Evolutionary conservation across 2,329 filamentous ascomycete genomes (phyloP), one percentile per base, ranked within the genome.

Genomic region (Sclerotinia borealis): DNA sequence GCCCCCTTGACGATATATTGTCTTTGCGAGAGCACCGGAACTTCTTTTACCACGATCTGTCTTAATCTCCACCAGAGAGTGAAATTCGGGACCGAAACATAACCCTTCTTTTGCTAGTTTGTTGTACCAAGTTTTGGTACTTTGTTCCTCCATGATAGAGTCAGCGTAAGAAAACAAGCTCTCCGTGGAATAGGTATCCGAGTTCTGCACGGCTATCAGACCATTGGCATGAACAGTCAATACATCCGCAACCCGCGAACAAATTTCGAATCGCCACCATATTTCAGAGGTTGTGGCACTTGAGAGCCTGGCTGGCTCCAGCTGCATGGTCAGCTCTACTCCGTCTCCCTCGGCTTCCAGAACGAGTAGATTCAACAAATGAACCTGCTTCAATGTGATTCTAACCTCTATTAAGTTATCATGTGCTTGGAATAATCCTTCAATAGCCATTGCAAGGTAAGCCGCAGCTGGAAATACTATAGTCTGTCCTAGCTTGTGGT

Each of bases 401-500:
- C 15, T 27, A 37, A 27, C 29, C 22, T 48, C 36, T 31, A 17
- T 31, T 19, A 25, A 13, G n/a, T 36, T 15, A 19, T 45, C 59
- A 59, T 50, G 22, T 5, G 60, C n/a, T 56, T 69, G 66, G 19
- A 41, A 34, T 9, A 64, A 31, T 25, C 64, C 67, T 61, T 67
- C 64, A 27, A 61, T 66, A 49, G 59, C 67, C 49, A 68, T 66
- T 7, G 45, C 62, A 52, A 68, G 22, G 56, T 65, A 68, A 19
- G 48, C 67, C 6, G 66, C 59, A n/a, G 39, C 48, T 1, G 82
- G 82, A 54, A 81, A 83, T 19, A 84, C 73, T 39, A 79, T 77
- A 2, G 78, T 78, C 65, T 79, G 79, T 63, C 82, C 79, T 8
- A 84, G 75, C 27, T 79, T 68, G 66, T 81, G 79, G 25, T 75